phyloP scores from a whole-genome alignment of 306 rosid species.

The Astragalus glycyphyllos region DNA sequence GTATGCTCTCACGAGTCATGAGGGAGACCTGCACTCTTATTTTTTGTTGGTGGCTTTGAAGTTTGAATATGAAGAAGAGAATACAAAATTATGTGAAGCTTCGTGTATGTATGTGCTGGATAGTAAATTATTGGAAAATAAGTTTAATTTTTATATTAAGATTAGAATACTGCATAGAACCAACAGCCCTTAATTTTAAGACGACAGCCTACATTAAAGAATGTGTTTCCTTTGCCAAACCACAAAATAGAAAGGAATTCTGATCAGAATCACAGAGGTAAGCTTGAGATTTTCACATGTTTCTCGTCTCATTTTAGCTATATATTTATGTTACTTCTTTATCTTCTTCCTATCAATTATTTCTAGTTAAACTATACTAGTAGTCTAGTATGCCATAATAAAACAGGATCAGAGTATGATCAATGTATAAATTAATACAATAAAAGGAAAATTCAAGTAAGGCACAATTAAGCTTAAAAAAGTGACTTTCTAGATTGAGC shows the following conservation, averaged over 20 bases:
- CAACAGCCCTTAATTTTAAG: too few relatives aligned
- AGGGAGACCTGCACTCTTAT: too few relatives aligned
- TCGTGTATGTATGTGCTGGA: too few relatives aligned
- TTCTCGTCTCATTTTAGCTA: neutral
- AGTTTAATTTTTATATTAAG: too few relatives aligned
- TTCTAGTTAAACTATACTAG: neutral
- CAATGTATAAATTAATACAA: too few relatives aligned
- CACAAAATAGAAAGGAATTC: neutral
- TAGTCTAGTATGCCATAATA: too few relatives aligned
- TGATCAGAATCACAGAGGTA: neutral
- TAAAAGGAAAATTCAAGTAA: neutral
- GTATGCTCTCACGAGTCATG: too few relatives aligned
- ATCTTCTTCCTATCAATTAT: neutral
- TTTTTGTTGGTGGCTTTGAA: neutral
- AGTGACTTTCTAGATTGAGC: constrained; percentile 32
- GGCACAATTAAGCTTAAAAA: constrained; percentile 7
- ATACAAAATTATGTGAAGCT: neutral
- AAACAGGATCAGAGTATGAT: too few relatives aligned
- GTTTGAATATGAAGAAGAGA: neutral
- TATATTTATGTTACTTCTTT: neutral
- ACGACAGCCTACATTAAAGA: too few relatives aligned
- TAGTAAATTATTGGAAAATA: too few relatives aligned
- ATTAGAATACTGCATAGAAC: too few relatives aligned
- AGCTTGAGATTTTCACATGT: neutral
- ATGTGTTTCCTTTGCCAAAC: neutral